Conservation (phyloP, 2,329 filamentous ascomycete species). For the Nemania diffusa region DNA sequence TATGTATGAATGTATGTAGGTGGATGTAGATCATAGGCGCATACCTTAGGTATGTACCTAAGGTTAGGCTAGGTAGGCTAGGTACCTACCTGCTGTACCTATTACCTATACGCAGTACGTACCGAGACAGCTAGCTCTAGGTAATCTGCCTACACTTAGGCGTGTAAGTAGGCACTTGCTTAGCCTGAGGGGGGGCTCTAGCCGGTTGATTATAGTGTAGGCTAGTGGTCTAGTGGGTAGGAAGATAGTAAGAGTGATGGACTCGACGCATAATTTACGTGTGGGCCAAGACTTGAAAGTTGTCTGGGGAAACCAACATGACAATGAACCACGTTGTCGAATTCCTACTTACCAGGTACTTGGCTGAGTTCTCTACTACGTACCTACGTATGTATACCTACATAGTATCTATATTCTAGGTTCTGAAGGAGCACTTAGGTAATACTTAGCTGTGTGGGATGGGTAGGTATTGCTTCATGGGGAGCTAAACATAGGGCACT, state of each 20-base stretch:
- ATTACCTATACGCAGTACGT: too few relatives aligned
- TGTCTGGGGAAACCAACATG: conserved; percentile 21
- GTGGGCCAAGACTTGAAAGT: conserved; percentile 18
- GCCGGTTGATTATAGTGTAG: not conserved
- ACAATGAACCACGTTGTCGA: conserved; percentile 10
- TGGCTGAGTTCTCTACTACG: too few relatives aligned
- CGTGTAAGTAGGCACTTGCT: not conserved
- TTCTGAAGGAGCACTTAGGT: not conserved
- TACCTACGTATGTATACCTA: too few relatives aligned
- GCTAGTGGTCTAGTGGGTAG: not conserved
- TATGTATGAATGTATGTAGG: conserved; percentile 9
- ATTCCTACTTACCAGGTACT: not conserved
- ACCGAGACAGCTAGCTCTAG: conserved; percentile 1
- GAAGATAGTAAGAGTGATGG: conserved; percentile 6
- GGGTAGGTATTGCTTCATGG: not conserved
- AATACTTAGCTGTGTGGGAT: not conserved
- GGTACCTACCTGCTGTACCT: not conserved
- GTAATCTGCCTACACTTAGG: not conserved
- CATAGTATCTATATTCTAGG: not conserved
- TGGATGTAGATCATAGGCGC: conserved; percentile 26
- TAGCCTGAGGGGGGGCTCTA: conserved; percentile 4
- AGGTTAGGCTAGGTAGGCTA: not conserved
- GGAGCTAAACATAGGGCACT: not conserved
- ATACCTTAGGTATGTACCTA: conserved; percentile 1
- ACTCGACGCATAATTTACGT: conserved; percentile 20